A percentile compares a stretch with the other conserved stretches of the same genome.
phyloP scores from a whole-genome alignment of 2,329 filamentous ascomycete genomes.

The Chrysoporthe cubensis region DNA sequence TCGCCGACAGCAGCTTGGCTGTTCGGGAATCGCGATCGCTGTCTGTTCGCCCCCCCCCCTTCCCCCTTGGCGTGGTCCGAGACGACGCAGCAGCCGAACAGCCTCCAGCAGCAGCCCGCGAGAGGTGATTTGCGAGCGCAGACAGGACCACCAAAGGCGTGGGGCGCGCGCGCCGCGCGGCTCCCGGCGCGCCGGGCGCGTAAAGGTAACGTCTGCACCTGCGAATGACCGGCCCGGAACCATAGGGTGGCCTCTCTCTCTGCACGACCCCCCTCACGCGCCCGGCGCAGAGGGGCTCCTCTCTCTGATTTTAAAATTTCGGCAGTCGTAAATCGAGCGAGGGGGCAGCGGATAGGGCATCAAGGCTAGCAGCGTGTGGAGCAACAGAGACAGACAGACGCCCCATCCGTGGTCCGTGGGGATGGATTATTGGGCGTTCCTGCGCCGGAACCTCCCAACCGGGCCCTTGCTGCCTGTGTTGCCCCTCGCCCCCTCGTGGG shows the following conservation, averaged over 20 bases:
- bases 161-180: not conserved
- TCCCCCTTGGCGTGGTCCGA: not conserved
- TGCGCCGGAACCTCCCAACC: not conserved
- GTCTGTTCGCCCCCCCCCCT: too few relatives aligned
- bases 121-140: conserved; percentile 8
- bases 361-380: too few relatives aligned
- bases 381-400: too few relatives aligned
- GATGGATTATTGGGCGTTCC: not conserved
- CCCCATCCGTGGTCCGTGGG: not conserved
- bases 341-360: too few relatives aligned
- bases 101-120: not conserved
- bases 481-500: too few relatives aligned
- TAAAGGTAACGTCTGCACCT: not conserved
- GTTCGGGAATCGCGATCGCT: not conserved
- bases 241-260: too few relatives aligned
- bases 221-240: not conserved
- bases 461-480: too few relatives aligned
- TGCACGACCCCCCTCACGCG: not conserved
- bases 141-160: not conserved
- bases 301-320: not conserved
- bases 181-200: conserved; percentile 5
- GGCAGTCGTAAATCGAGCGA: not conserved
- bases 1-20: not conserved
- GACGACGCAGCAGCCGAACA: not conserved
- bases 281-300: not conserved